These are phyloP conservation scores for Globisporangium parvum DNA, from an alignment of 352 stramenopile species.

Conservation along the genomic window DNA sequence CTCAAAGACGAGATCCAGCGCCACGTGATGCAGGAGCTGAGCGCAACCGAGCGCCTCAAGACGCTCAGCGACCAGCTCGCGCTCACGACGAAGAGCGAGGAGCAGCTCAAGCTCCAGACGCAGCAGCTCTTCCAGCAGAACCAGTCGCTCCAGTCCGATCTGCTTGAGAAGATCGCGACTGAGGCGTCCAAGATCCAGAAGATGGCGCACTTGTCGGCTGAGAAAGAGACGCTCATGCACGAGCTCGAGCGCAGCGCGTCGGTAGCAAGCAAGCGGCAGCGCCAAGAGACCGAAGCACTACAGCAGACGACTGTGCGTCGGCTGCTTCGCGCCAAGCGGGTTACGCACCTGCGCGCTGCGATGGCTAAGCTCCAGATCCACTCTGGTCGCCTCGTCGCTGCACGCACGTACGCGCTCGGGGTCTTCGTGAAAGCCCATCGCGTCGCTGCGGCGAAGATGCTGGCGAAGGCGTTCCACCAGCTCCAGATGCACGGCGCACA, in stretches of 20 bases:
- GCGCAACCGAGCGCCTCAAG: conserved; percentile 41
- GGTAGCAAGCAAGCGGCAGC: conserved; percentile 22
- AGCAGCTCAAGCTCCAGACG: conserved; percentile 64
- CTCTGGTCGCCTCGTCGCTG: neutral
- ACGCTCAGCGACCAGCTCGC: conserved; percentile 47
- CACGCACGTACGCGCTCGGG: conserved; percentile 2
- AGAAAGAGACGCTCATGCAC: conserved; percentile 51
- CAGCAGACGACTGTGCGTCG: conserved; percentile 22
- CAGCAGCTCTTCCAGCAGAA: conserved; percentile 70
- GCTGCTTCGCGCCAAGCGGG: conserved; percentile 31
- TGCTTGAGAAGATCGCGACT: conserved; percentile 59
- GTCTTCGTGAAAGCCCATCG: conserved; percentile 3
- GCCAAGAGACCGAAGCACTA: conserved; percentile 19
- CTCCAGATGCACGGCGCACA: neutral
- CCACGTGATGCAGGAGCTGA: conserved; percentile 51
- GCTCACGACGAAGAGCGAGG: conserved; percentile 50
- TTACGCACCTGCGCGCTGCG: conserved; percentile 15
- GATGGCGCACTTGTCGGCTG: conserved; percentile 50
- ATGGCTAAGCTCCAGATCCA: conserved; percentile 6
- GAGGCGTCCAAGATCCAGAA: conserved; percentile 65
- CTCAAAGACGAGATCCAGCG: conserved; percentile 63
- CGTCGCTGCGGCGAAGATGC: conserved; percentile 2
- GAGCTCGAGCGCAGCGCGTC: conserved; percentile 43
- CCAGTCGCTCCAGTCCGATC: conserved; percentile 50
- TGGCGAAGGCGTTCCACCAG: conserved; percentile 8